Conservation (phyloP, 2,329 filamentous ascomycete species). For the Fonsecaea erecta region DNA sequence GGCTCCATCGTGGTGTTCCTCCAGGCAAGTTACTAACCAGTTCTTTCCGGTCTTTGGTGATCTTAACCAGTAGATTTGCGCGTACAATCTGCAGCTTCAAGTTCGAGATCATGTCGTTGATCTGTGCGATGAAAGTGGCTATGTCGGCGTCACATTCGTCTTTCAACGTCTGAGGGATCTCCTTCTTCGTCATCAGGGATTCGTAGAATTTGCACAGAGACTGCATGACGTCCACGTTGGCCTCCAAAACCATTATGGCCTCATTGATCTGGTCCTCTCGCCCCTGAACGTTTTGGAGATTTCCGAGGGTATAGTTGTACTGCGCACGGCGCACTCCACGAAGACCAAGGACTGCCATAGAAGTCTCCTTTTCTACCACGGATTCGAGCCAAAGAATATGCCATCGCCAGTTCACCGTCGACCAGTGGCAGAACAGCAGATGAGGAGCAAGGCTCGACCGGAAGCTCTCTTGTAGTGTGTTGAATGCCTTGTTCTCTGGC, state of each 20-base stretch:
- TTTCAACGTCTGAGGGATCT: constrained; percentile 43
- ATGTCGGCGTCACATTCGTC: constrained; percentile 34
- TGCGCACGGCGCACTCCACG: constrained; percentile 17
- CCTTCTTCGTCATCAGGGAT: constrained; percentile 44
- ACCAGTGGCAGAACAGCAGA: neutral
- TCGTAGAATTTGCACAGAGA: constrained; percentile 36
- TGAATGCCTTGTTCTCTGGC: constrained; percentile 45
- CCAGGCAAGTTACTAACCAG: constrained; percentile 25
- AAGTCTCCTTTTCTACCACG: constrained; percentile 27
- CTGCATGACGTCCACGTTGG: constrained; percentile 43
- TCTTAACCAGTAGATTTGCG: constrained; percentile 43
- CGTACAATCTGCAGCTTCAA: constrained; percentile 45
- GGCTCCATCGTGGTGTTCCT: neutral
- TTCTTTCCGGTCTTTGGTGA: constrained; percentile 45
- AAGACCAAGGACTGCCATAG: constrained; percentile 35
- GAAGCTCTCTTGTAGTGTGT: constrained; percentile 39
- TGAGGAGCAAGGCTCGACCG: neutral
- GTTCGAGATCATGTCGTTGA: constrained; percentile 46
- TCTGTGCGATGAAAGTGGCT: constrained; percentile 38
- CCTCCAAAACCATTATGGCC: constrained; percentile 40
- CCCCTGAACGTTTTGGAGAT: constrained; percentile 46
- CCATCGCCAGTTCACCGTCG: neutral
- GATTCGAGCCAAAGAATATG: constrained; percentile 34
- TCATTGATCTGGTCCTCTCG: constrained; percentile 49
- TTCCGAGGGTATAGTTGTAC: constrained; percentile 33